These are phyloP conservation scores for Haematococcus sp. DNA, from an alignment of 139 green algal species.

Conservation along the genomic window DNA sequence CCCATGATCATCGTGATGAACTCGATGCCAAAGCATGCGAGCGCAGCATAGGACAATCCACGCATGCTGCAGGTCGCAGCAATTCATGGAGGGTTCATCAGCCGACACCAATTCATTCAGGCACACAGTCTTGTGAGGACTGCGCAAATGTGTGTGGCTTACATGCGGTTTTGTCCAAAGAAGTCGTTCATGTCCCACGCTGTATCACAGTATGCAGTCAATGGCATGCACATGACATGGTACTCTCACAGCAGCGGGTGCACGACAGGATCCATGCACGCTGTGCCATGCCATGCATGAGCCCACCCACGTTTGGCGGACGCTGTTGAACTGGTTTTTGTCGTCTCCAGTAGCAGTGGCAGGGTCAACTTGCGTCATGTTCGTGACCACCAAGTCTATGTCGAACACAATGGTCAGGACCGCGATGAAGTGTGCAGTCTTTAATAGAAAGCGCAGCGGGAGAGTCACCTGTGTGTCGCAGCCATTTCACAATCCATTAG, in stretches of 20 bases:
- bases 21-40: slow-evolving; percentile 53
- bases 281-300: not conserved
- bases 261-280: no score
- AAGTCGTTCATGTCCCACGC: no score
- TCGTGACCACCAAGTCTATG: slow-evolving; percentile 13
- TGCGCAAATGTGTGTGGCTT: not conserved
- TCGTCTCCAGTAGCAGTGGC: not conserved
- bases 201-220: no score
- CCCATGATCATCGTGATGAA: slow-evolving; percentile 50
- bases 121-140: no score
- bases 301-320: slow-evolving; percentile 14
- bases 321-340: not conserved
- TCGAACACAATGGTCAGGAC: slow-evolving; percentile 45
- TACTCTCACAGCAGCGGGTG: no score
- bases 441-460: slow-evolving; percentile 40
- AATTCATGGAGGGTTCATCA: not conserved
- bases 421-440: slow-evolving; percentile 40
- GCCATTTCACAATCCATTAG: no score
- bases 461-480: slow-evolving; percentile 37
- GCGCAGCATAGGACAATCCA: slow-evolving; percentile 30
- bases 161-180: no score
- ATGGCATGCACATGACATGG: no score
- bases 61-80: slow-evolving; percentile 27
- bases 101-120: no score
- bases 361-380: slow-evolving; percentile 13